These are phyloP conservation scores for Hypoxylon sp. DNA, from an alignment of 2,329 filamentous ascomycete genomes.

Conservation along the genomic window DNA sequence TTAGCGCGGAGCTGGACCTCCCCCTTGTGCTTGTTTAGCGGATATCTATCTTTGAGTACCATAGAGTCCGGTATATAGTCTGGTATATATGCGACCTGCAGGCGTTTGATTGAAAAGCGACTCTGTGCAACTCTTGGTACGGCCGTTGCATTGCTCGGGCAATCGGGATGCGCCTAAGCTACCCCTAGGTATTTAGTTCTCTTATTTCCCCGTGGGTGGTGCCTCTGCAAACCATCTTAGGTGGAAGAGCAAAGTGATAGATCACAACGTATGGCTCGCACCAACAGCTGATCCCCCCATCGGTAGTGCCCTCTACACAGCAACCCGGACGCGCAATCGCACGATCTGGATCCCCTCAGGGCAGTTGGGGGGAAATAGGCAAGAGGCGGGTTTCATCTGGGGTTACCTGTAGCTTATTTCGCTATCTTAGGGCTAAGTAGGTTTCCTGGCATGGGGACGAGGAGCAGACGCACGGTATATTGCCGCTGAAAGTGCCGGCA, in stretches of 20 bases:
- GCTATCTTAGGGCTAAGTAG: slow-evolving; percentile 5
- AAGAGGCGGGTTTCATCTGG: slow-evolving; percentile 16
- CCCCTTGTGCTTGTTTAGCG: slow-evolving; percentile 13
- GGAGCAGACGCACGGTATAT: slow-evolving; percentile 11
- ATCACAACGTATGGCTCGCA: slow-evolving; percentile 21
- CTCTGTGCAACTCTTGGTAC: slow-evolving; percentile 22
- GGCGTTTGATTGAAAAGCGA: slow-evolving; percentile 15
- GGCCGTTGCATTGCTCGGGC: slow-evolving; percentile 28
- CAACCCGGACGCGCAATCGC: slow-evolving; percentile 24
- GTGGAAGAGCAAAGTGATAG: slow-evolving; percentile 29
- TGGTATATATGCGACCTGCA: slow-evolving; percentile 20
- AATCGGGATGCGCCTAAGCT: slow-evolving; percentile 11
- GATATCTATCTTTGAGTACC: slow-evolving; percentile 7
- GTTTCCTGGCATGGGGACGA: slow-evolving; percentile 14
- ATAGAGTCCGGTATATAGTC: slow-evolving; percentile 13
- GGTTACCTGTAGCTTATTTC: neutral
- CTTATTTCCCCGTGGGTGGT: neutral
- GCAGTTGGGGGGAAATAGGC: slow-evolving; percentile 14
- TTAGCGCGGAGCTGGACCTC: slow-evolving; percentile 7
- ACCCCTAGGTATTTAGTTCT: neutral
- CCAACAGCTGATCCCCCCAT: slow-evolving; percentile 18
- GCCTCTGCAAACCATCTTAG: slow-evolving; percentile 8
- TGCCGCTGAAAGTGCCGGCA: neutral
- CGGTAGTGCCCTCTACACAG: slow-evolving; percentile 25
- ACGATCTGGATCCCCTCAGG: slow-evolving; percentile 20